Evolutionary conservation across 306 rosid genomes (phyloP).

Genomic region (Cicer pinnatifidum): DNA sequence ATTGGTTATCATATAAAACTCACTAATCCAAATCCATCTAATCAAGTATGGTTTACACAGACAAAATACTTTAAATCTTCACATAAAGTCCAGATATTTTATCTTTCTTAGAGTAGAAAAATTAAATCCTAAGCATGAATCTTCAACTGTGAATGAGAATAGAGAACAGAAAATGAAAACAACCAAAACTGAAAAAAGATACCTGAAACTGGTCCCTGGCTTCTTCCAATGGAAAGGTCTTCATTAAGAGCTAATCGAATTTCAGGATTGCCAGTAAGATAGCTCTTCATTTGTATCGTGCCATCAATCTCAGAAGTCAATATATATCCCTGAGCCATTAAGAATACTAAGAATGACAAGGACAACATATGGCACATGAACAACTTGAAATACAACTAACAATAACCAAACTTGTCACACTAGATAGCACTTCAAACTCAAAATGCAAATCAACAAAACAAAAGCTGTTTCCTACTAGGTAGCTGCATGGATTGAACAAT

Average conservation of each 20-base stretch:
- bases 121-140: conserved; percentile 34
- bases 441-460: conserved; percentile 19
- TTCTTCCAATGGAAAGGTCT: conserved; percentile 76
- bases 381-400: conserved; percentile 33
- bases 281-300: conserved; percentile 93
- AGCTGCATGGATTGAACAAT: conserved; percentile 28
- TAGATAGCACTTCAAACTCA: conserved; percentile 31
- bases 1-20: conserved; percentile 18
- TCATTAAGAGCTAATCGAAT: conserved; percentile 86
- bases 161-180: conserved; percentile 31
- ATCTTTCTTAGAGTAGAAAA: conserved; percentile 31
- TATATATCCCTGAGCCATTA: conserved; percentile 72
- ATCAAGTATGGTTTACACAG: conserved; percentile 8
- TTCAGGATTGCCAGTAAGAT: conserved; percentile 88
- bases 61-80: conserved; percentile 29
- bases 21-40: conserved; percentile 36
- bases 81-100: conserved; percentile 15
- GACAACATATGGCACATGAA: conserved; percentile 28
- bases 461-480: not conserved
- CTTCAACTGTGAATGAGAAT: conserved; percentile 10
- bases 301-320: conserved; percentile 93
- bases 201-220: conserved; percentile 62
- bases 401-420: conserved; percentile 40
- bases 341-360: conserved; percentile 25
- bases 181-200: conserved; percentile 38